Evolutionary conservation across 768 basidiomycete genomes (phyloP).

Genomic region (Fistulinella prunicolor): DNA sequence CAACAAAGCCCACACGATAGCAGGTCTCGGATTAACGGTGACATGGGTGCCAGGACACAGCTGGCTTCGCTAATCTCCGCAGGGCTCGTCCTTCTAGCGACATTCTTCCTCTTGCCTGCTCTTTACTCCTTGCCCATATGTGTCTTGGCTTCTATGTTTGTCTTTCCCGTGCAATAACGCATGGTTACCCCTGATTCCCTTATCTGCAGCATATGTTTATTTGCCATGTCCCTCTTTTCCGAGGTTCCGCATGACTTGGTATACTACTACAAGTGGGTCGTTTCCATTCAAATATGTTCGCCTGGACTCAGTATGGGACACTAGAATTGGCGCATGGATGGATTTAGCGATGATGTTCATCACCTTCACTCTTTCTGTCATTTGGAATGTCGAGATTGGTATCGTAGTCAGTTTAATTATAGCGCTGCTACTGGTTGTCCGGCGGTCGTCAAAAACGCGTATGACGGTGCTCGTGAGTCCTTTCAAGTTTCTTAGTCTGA

Average conservation of each 20-base stretch:
- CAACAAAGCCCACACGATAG: background rate
- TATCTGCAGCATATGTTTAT: slow-evolving; percentile 65
- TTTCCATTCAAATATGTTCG: background rate
- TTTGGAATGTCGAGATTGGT: slow-evolving; percentile 92
- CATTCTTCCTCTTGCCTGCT: slow-evolving; percentile 86
- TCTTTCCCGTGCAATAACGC: slow-evolving; percentile 13
- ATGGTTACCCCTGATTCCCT: slow-evolving; percentile 7
- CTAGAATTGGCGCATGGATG: slow-evolving; percentile 84
- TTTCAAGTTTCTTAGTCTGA: background rate
- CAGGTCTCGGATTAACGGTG: slow-evolving; percentile 84
- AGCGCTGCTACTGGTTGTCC: slow-evolving; percentile 85
- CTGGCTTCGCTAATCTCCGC: slow-evolving; percentile 84
- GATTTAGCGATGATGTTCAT: slow-evolving; percentile 84
- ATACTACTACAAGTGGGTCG: slow-evolving; percentile 76
- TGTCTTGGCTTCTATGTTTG: slow-evolving; percentile 84
- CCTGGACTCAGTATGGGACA: background rate
- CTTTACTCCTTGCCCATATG: slow-evolving; percentile 88
- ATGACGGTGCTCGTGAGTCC: slow-evolving; percentile 80
- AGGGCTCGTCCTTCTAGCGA: slow-evolving; percentile 70
- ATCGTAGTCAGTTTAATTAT: slow-evolving; percentile 86
- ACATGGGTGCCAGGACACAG: slow-evolving; percentile 85
- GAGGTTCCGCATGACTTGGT: slow-evolving; percentile 86
- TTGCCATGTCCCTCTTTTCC: slow-evolving; percentile 78
- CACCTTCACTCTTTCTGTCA: slow-evolving; percentile 83
- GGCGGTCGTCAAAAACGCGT: slow-evolving; percentile 81